These are phyloP conservation scores for Rubroshorea leprosula DNA, from an alignment of 345 rosid species.

Conservation along the genomic window DNA sequence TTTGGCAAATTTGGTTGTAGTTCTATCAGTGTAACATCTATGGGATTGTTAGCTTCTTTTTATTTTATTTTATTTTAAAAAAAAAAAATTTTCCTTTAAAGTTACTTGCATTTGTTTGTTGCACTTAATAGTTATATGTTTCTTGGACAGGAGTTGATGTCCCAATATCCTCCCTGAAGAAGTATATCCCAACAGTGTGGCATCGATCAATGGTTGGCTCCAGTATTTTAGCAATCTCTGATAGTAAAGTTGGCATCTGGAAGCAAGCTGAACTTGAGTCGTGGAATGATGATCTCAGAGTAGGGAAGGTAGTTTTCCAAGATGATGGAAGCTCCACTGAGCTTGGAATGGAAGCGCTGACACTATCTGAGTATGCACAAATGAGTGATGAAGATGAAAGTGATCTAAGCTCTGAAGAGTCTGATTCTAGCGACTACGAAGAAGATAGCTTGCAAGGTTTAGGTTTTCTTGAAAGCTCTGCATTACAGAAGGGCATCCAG, in stretches of 20 bases:
- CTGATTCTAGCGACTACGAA: slow-evolving; percentile 52
- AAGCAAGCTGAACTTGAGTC: slow-evolving; percentile 86
- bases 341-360: slow-evolving; percentile 52
- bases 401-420: slow-evolving; percentile 48
- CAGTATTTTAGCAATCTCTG: slow-evolving; percentile 68
- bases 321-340: slow-evolving; percentile 63
- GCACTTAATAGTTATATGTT: slow-evolving; percentile 14
- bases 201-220: slow-evolving; percentile 78
- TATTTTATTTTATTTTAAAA: too few relatives aligned
- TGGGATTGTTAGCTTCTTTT: too few relatives aligned
- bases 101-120: slow-evolving; percentile 7
- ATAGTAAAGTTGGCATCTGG: slow-evolving; percentile 54
- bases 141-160: slow-evolving; percentile 62
- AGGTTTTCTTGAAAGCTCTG: slow-evolving; percentile 56
- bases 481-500: slow-evolving; percentile 58
- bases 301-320: slow-evolving; percentile 65
- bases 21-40: too few relatives aligned
- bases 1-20: too few relatives aligned
- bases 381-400: slow-evolving; percentile 54
- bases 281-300: slow-evolving; percentile 63
- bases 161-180: slow-evolving; percentile 66
- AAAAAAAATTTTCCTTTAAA: too few relatives aligned
- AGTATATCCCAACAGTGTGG: slow-evolving; percentile 55
- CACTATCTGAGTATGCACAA: slow-evolving; percentile 56
- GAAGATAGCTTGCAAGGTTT: slow-evolving; percentile 58